Percentiles rank a stretch among this genome's conserved stretches.
phyloP scores from a whole-genome alignment of 176 grass and related monocot species.

The Oryza coarctata region DNA sequence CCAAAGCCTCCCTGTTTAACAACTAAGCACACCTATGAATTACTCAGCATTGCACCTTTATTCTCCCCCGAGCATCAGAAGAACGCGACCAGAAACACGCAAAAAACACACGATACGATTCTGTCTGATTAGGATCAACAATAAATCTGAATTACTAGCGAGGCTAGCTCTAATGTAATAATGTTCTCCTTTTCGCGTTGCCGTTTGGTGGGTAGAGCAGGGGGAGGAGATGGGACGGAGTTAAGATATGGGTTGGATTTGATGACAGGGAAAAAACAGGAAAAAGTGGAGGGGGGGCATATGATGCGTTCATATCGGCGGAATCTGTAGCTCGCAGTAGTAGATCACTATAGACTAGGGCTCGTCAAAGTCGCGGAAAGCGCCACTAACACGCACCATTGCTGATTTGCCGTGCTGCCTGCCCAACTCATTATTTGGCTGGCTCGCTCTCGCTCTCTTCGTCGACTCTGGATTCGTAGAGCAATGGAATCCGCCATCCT shows the following conservation, averaged over 20 bases:
- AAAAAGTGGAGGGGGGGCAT: slow-evolving; percentile 17
- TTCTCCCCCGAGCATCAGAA: neutral
- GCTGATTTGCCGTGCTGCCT: neutral
- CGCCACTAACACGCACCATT: neutral
- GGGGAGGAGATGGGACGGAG: neutral
- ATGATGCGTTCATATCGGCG: slow-evolving; percentile 39
- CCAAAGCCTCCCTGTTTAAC: neutral
- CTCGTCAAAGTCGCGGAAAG: slow-evolving; percentile 33
- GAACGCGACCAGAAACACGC: neutral
- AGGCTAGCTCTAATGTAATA: neutral
- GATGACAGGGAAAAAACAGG: slow-evolving; percentile 3
- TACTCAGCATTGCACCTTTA: neutral
- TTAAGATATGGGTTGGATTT: slow-evolving; percentile 37
- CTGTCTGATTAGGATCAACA: neutral
- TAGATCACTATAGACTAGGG: neutral
- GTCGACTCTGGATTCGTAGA: neutral
- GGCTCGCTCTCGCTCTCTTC: neutral
- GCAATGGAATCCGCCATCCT: slow-evolving; percentile 20
- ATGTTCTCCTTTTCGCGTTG: neutral
- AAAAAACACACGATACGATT: neutral
- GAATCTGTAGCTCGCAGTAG: neutral
- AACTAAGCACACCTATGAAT: neutral
- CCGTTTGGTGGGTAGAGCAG: neutral
- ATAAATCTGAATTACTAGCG: neutral
- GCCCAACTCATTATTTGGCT: slow-evolving; percentile 6